A percentile compares a stretch with the other conserved stretches of the same genome.
Evolutionary conservation across 306 rosid genomes (phyloP).

Genomic region (Vigna hirtella): DNA sequence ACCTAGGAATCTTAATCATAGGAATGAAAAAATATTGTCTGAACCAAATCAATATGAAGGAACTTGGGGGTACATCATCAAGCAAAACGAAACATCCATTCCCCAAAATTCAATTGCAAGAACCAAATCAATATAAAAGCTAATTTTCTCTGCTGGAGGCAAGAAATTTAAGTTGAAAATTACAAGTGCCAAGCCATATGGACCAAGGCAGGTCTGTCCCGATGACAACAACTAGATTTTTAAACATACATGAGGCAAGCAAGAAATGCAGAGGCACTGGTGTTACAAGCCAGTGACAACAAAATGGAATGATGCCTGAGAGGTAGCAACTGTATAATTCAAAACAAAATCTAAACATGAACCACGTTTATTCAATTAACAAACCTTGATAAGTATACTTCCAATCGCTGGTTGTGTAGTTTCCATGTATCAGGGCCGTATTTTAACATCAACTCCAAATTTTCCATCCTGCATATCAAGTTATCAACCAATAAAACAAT

Average conservation of each 20-base stretch:
- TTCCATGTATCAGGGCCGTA: constrained; percentile 91
- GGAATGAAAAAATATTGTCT: not conserved
- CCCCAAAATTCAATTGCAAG: too few species aligned
- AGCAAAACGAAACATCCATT: not conserved
- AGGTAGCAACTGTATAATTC: constrained; percentile 12
- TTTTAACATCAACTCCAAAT: constrained; percentile 82
- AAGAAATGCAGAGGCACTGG: not conserved
- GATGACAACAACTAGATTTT: constrained; percentile 8
- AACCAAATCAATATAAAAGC: too few species aligned
- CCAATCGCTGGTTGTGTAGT: constrained; percentile 78
- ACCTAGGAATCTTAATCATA: not conserved
- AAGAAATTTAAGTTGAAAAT: constrained; percentile 3
- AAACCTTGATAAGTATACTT: constrained; percentile 78
- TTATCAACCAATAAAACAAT: constrained; percentile 15
- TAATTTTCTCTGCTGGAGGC: not conserved
- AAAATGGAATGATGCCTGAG: not conserved
- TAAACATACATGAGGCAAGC: not conserved
- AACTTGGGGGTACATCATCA: not conserved
- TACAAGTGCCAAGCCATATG: not conserved
- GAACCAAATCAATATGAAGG: not conserved
- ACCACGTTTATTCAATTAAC: constrained; percentile 27
- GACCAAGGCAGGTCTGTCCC: constrained; percentile 1
- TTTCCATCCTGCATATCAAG: constrained; percentile 73
- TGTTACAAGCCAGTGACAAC: constrained; percentile 30
- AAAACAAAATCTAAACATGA: not conserved